Evolutionary conservation across 2,329 filamentous ascomycete species (phyloP).

Genomic region (Blastomyces gilchristii): DNA sequence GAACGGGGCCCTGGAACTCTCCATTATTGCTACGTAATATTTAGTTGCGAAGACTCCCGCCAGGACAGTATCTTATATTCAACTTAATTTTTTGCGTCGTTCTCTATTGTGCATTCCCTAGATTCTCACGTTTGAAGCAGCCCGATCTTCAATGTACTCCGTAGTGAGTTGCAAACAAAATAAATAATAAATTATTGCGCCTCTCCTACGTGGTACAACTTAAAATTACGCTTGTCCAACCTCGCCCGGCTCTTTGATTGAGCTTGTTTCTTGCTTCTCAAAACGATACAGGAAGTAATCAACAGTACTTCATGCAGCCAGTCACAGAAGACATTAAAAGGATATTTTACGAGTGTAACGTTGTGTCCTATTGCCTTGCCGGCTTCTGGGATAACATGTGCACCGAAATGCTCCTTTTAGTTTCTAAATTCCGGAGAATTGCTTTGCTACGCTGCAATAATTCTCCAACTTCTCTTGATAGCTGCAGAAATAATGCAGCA

Average conservation of each 20-base stretch:
- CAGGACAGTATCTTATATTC: neutral
- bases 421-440: neutral
- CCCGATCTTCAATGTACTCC: neutral
- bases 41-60: neutral
- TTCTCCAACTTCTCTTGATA: neutral
- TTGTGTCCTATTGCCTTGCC: neutral
- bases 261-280: neutral
- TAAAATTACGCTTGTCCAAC: neutral
- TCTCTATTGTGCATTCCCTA: neutral
- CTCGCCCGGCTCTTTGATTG: neutral
- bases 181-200: neutral
- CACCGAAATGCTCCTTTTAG: neutral
- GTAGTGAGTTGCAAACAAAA: neutral
- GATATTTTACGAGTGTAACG: neutral
- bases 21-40: no score
- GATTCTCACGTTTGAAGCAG: neutral
- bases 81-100: neutral
- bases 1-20: neutral
- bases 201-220: neutral
- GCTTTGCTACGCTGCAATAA: neutral
- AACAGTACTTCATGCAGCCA: neutral
- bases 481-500: neutral
- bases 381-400: neutral
- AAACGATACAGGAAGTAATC: neutral
- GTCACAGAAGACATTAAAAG: neutral